Conservation (phyloP, 306 rosid genomes). For the Cucurbita maxima region DNA sequence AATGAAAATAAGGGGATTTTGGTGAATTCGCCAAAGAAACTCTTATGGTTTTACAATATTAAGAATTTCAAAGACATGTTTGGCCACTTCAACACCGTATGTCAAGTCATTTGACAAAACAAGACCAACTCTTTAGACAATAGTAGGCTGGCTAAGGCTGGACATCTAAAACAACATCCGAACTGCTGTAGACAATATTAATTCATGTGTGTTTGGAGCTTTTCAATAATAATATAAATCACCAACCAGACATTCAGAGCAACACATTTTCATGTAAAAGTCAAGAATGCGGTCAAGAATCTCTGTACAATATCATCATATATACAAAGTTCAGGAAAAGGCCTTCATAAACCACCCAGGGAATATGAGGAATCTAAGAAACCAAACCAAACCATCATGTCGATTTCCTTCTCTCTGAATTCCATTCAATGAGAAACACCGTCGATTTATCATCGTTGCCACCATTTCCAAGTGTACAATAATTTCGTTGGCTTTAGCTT, state of each 20-base stretch:
- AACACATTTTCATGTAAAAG: neutral
- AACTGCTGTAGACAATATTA: too few species aligned
- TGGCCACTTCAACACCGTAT: too few species aligned
- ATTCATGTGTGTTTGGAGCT: too few species aligned
- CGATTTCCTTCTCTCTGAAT: neutral
- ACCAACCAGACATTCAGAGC: neutral
- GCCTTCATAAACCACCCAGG: neutral
- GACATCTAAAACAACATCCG: too few species aligned
- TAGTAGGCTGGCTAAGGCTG: too few species aligned
- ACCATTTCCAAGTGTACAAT: conserved; percentile 9
- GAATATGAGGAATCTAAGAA: neutral
- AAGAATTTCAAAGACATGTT: too few species aligned
- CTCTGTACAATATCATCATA: conserved; percentile 1
- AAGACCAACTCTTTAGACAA: too few species aligned
- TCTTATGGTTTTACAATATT: too few species aligned
- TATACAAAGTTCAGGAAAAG: neutral
- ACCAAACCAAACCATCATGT: neutral
- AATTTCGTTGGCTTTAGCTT: conserved; percentile 13
- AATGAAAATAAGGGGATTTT: too few species aligned
- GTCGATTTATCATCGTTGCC: neutral
- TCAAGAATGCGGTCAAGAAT: neutral
- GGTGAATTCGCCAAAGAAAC: too few species aligned
- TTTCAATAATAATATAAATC: neutral
- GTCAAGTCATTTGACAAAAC: too few species aligned
- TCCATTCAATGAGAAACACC: neutral